Conservation (phyloP, 208 protist genomes). For the Zelonia costaricensis region DNA sequence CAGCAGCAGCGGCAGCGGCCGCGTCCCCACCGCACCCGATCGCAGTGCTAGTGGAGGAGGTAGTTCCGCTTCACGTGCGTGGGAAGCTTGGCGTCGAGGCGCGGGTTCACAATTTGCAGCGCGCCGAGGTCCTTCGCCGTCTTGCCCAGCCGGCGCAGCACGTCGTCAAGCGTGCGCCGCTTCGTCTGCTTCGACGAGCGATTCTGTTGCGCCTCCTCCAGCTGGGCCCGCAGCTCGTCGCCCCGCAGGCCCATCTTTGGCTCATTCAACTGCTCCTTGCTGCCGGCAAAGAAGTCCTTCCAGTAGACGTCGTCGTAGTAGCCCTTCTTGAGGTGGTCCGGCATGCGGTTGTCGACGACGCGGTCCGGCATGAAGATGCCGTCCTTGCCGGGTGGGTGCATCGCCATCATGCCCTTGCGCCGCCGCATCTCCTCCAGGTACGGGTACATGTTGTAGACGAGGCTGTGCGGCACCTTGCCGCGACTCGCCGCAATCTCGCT, state of each 20-base stretch:
- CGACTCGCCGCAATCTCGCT: constrained; percentile 92
- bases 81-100: constrained; percentile 84
- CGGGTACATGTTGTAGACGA: constrained; percentile 94
- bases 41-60: constrained; percentile 62
- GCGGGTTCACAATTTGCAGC: constrained; percentile 80
- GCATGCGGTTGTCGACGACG: constrained; percentile 92
- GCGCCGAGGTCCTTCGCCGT: constrained; percentile 79
- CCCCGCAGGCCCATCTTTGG: constrained; percentile 90
- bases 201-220: constrained; percentile 54
- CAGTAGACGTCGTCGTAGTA: constrained; percentile 95
- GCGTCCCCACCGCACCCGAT: neutral
- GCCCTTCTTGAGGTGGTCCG: constrained; percentile 92
- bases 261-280: constrained; percentile 88
- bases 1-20: no score
- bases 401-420: constrained; percentile 93
- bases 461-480: constrained; percentile 91
- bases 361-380: constrained; percentile 91
- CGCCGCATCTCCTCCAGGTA: constrained; percentile 92
- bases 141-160: constrained; percentile 81
- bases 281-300: constrained; percentile 93
- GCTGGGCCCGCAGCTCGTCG: constrained; percentile 81
- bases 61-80: constrained; percentile 89
- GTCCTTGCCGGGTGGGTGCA: constrained; percentile 92
- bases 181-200: constrained; percentile 34
- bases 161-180: constrained; percentile 87